Percentiles rank a stretch among this genome's conserved stretches.
These are phyloP conservation scores for Tilletia walkeri DNA, from an alignment of 1,284 basidiomycete species.

Conservation along the genomic window DNA sequence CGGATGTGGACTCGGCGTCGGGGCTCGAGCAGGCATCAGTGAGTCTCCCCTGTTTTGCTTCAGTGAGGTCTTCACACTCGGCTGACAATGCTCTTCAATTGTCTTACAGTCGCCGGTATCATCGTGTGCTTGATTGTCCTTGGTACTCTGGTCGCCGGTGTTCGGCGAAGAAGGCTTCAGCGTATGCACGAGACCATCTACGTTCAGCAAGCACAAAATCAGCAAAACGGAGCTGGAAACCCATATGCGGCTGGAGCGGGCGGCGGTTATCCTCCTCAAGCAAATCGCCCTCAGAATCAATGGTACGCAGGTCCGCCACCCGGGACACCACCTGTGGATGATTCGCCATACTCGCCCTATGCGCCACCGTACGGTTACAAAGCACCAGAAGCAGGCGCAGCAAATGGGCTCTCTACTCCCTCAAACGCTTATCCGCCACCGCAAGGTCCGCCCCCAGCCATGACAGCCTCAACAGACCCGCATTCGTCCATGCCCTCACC, in stretches of 20 bases:
- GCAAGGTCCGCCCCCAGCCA: not conserved
- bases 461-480: not conserved
- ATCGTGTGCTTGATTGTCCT: constrained; percentile 6
- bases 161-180: not conserved
- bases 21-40: constrained; percentile 10
- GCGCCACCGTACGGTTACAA: constrained; percentile 11
- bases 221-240: not conserved
- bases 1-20: constrained; percentile 9
- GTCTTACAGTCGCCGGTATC: constrained; percentile 1
- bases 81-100: not conserved
- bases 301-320: constrained; percentile 11
- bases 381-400: not conserved
- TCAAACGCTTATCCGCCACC: not conserved
- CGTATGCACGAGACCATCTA: constrained; percentile 6
- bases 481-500: not conserved
- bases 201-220: not conserved
- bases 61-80: not conserved
- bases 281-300: not conserved
- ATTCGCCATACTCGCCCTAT: constrained; percentile 7
- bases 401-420: not conserved
- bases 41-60: not conserved
- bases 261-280: too few relatives aligned
- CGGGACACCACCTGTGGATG: constrained; percentile 4
- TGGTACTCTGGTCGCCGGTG: not conserved
- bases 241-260: not conserved